These are phyloP conservation scores for Kodamaea hsintzibuensis DNA, from an alignment of 805 yeast genomes.

Conservation along the genomic window DNA sequence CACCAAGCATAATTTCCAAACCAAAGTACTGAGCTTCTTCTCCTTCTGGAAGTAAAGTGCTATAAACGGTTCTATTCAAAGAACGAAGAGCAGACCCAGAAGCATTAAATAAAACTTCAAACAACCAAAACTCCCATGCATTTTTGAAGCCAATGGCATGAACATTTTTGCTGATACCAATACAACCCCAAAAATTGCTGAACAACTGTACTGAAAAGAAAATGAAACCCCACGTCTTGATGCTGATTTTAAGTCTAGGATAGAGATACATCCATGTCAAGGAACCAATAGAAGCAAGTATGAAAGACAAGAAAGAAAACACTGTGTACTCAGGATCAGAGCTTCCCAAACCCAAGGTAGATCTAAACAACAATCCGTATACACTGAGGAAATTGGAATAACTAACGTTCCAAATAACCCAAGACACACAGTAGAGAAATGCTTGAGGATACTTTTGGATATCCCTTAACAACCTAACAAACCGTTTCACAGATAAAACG, in stretches of 20 bases:
- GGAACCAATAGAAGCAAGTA: constrained; percentile 36
- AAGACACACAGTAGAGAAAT: constrained; percentile 34
- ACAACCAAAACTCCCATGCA: constrained; percentile 45
- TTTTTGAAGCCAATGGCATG: constrained; percentile 38
- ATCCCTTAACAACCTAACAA: constrained; percentile 21
- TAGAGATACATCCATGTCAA: constrained; percentile 38
- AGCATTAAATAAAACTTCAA: constrained; percentile 37
- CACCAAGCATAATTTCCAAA: constrained; percentile 40
- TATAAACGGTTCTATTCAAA: constrained; percentile 37
- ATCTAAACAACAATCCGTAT: constrained; percentile 36
- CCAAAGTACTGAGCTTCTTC: constrained; percentile 47
- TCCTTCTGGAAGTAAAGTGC: constrained; percentile 40
- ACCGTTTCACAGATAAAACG: constrained; percentile 28
- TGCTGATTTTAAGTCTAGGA: constrained; percentile 21
- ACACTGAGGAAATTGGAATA: constrained; percentile 36
- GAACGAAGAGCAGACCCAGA: constrained; percentile 38
- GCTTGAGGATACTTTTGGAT: constrained; percentile 35
- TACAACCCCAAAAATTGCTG: constrained; percentile 24
- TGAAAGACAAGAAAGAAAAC: constrained; percentile 37
- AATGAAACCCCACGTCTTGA: constrained; percentile 38
- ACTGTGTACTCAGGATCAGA: constrained; percentile 42
- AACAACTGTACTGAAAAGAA: constrained; percentile 32
- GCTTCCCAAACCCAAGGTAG: constrained; percentile 39
- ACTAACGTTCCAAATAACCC: constrained; percentile 45
- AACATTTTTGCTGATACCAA: constrained; percentile 19